These are phyloP conservation scores for Fusarium heterosporum DNA, from an alignment of 2,329 filamentous ascomycete genomes.

Conservation along the genomic window DNA sequence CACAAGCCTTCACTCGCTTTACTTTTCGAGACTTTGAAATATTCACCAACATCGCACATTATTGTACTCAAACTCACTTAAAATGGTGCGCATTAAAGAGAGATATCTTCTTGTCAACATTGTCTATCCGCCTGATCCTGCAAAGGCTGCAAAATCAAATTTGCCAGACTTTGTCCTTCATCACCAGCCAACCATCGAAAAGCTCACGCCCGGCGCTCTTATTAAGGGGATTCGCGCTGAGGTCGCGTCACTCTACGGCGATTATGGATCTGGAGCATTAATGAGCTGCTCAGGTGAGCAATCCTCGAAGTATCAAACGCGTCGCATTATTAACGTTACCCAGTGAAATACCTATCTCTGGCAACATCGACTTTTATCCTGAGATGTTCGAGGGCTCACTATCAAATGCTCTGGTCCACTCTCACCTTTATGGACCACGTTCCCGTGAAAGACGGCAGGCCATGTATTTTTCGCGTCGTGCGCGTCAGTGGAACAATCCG, in stretches of 20 bases:
- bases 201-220: conserved; percentile 74
- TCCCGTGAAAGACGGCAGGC: conserved; percentile 67
- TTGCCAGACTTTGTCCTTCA: conserved; percentile 75
- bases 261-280: conserved; percentile 84
- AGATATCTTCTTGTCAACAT: conserved; percentile 96
- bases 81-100: conserved; percentile 96
- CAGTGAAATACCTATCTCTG: conserved; percentile 91
- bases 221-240: conserved; percentile 76
- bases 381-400: conserved; percentile 82
- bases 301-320: conserved; percentile 19
- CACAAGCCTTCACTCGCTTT: conserved; percentile 14
- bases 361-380: conserved; percentile 97
- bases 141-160: conserved; percentile 50
- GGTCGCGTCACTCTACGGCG: conserved; percentile 82
- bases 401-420: conserved; percentile 89
- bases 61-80: background rate
- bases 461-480: conserved; percentile 85
- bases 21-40: conserved; percentile 3
- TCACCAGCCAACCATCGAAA: conserved; percentile 81
- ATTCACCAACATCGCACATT: background rate
- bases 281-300: conserved; percentile 74
- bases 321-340: background rate
- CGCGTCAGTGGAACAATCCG: conserved; percentile 92
- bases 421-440: conserved; percentile 82
- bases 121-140: conserved; percentile 76